Base-by-base conservation (phyloP, 2,329 filamentous ascomycete genomes). In the Aureobasidium sp. region DNA sequence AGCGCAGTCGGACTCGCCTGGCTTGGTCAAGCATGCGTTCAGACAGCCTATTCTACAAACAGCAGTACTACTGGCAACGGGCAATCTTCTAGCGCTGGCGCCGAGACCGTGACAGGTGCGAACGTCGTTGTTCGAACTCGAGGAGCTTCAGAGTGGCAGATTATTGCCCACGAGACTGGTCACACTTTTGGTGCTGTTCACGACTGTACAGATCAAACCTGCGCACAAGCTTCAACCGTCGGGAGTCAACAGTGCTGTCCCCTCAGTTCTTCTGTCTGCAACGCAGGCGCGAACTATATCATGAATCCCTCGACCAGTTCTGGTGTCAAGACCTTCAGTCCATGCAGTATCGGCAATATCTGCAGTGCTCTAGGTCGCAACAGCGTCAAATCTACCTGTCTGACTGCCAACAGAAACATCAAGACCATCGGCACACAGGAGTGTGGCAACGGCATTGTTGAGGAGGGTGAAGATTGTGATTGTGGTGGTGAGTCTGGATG, bases 401-500 rank as follows among this genome's bases (percentile, higher is more conserved):
- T 99, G 47, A 87, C 85, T n/a, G 86, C 90, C 73, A 99, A 99
- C 78, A 85, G 84, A 67, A 86, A 89, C 66, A 85, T 99, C 50
- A 82, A 84, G 35, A 94, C 89, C 31, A 90, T 96, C 67, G 88
- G 86, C 0, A 90, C 88, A 60, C 88, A 87, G 68, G 87, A 92
- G 71, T 99, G 94, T 74, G 94, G 94, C 62, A 99, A 99, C 74
- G 94, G 94, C 60, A 97, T 99, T 66, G 94, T 99, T 56, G 94
- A 97, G 76, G 79, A 83, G 19, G 94, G 91, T 65, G 94, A 99
- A 75, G 89, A 99, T 59, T 99, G 94, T 75, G 94, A 99, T 75
- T 99, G 94, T 70, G 94, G 94, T 65, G 93, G 93, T 60, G 77
- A 79, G 15, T 75, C 78, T 15, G 84, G 83, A 42, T 99, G 94